Evolutionary conservation across 2,329 filamentous ascomycete species (phyloP).

Genomic region (Penicillium griseofulvum): DNA sequence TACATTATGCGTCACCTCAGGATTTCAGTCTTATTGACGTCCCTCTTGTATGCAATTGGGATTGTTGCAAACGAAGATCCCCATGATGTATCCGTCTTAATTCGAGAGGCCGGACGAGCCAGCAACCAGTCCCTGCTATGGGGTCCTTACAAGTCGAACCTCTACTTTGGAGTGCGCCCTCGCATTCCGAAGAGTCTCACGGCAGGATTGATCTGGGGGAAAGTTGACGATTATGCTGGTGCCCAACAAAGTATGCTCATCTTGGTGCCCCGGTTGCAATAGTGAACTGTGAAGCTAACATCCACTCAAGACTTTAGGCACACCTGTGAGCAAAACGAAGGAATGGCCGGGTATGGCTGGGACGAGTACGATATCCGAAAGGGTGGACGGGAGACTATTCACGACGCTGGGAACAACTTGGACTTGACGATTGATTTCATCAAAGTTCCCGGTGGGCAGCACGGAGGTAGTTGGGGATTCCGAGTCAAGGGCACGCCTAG

Average conservation of each 20-base stretch:
- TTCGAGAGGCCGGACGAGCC: slow-evolving; percentile 44
- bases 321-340: slow-evolving; percentile 93
- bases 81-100: slow-evolving; percentile 36
- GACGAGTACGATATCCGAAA: slow-evolving; percentile 90
- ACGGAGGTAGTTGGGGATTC: slow-evolving; percentile 90
- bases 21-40: slow-evolving; percentile 25
- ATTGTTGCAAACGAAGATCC: slow-evolving; percentile 27
- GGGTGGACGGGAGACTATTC: slow-evolving; percentile 85
- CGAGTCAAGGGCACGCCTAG: slow-evolving; percentile 79
- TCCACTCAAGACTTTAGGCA: slow-evolving; percentile 71
- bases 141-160: slow-evolving; percentile 90
- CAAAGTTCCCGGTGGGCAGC: slow-evolving; percentile 79
- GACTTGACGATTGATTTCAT: slow-evolving; percentile 93
- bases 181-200: slow-evolving; percentile 77
- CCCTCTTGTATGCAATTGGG: slow-evolving; percentile 30
- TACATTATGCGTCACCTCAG: slow-evolving; percentile 32
- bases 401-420: slow-evolving; percentile 81
- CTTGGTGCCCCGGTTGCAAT: not conserved
- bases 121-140: slow-evolving; percentile 86
- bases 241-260: slow-evolving; percentile 68
- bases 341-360: slow-evolving; percentile 95
- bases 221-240: slow-evolving; percentile 72
- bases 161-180: slow-evolving; percentile 89
- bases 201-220: slow-evolving; percentile 83
- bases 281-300: slow-evolving; percentile 16